A percentile compares a stretch with the other conserved stretches of the same genome.
phyloP scores from a whole-genome alignment of 768 basidiomycete species.

The Termitomyces sp. region DNA sequence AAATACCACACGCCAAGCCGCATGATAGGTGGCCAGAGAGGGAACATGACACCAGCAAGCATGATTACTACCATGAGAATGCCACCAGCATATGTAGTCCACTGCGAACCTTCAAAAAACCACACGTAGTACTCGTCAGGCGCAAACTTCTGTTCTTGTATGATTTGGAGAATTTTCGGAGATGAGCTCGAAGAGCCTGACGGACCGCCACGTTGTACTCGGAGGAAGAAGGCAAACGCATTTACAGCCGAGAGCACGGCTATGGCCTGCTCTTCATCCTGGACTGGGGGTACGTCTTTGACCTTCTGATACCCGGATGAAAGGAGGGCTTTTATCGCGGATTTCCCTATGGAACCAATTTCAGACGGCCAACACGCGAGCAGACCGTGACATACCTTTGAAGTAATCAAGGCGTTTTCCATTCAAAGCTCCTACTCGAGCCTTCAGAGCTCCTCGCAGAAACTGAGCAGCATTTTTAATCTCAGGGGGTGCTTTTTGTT shows the following conservation, averaged over 20 bases:
- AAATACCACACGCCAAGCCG: conserved; percentile 95
- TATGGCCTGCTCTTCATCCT: conserved; percentile 70
- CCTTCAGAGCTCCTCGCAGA: conserved; percentile 84
- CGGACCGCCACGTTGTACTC: conserved; percentile 73
- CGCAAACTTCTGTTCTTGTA: conserved; percentile 75
- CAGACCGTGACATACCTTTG: conserved; percentile 60
- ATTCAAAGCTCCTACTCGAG: conserved; percentile 83
- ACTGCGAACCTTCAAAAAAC: conserved; percentile 94
- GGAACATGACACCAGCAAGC: conserved; percentile 98
- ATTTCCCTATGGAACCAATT: conserved; percentile 58
- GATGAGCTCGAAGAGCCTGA: conserved; percentile 62
- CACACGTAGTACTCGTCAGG: conserved; percentile 87
- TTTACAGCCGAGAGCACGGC: conserved; percentile 63
- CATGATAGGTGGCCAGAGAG: conserved; percentile 92
- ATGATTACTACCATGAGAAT: conserved; percentile 88
- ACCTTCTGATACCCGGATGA: conserved; percentile 89
- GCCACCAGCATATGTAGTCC: conserved; percentile 89
- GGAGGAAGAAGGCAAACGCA: conserved; percentile 87
- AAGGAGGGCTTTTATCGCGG: conserved; percentile 86
- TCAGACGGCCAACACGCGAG: neutral
- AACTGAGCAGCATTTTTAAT: conserved; percentile 81
- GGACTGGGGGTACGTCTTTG: conserved; percentile 71
- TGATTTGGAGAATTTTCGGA: conserved; percentile 76
- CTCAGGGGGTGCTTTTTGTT: conserved; percentile 73
- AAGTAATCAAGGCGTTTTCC: conserved; percentile 98